Base-by-base conservation (phyloP, 2,329 filamentous ascomycete genomes). In the Dactylellina sp. region DNA sequence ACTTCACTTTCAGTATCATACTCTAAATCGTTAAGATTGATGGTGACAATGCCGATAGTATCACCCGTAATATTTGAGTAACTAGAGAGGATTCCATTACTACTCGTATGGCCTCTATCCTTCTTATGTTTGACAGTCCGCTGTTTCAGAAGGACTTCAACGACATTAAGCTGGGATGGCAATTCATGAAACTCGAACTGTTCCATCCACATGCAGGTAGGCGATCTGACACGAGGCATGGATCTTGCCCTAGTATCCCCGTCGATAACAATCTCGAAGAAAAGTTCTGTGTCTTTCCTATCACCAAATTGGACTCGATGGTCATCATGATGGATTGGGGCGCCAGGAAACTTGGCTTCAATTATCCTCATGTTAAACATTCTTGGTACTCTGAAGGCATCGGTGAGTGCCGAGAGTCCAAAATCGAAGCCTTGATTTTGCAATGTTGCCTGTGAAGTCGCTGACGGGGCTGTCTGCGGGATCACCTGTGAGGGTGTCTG, bases 151-250 rank as follows among this genome's bases (percentile, higher is more conserved):
- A 92, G 82, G 47, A 95, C 83, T 0, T 89, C 91, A 0, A 92
- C 84, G 39, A 86, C 88, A 1, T 90, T 90, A 28, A 91, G 82
- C 1, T 87, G 84, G 0, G 89, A 84, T 0, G 91, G 90, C 6
- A 95, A 83, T 79, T 94, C 91, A 18, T 84, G 82, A 77, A 94
- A 93, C 65, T 92, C 89, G 79, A 90, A 91, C 49, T 91, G 90
- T 78, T 95, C 91, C 63, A 91, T 86, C 91, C 91, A 96, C 65
- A 93, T 92, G 0, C 91, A 91, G 76, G 88, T 91, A 70, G 86
- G 88, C 0, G 89, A 91, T 35, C 88, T 89, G 44, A 83, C 83
- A 79, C 92, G 92, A 20, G 88, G 88, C 55, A 88, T 88, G 0
- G 91, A 94, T 75, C 90, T 87, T 11, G 91, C 89, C 68, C 91